A percentile compares a stretch with the other conserved stretches of the same genome.
phyloP scores from a whole-genome alignment of 257 asterid genomes.

The Cordia subcordata region DNA sequence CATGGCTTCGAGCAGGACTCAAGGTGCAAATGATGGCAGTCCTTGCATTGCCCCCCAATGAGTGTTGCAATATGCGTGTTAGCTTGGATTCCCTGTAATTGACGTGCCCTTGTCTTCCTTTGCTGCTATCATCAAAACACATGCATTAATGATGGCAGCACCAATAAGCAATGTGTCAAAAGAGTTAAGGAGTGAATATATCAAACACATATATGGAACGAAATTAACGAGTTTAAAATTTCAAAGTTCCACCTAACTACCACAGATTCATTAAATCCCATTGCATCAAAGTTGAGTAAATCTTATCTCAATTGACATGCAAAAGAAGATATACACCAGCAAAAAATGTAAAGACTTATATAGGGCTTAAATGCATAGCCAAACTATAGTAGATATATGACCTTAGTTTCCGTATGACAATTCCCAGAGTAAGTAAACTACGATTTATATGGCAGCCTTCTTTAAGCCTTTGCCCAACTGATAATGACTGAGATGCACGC shows the following conservation, averaged over 20 bases:
- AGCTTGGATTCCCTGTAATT: conserved; percentile 28
- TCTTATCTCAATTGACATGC: too few species aligned
- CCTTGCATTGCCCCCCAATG: conserved; percentile 25
- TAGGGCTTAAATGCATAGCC: background rate
- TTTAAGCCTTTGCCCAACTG: conserved; percentile 40
- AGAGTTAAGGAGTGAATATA: background rate
- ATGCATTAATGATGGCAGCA: background rate
- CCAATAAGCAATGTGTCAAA: background rate
- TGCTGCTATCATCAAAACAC: conserved; percentile 12
- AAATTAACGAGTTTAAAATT: background rate
- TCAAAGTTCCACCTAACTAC: background rate
- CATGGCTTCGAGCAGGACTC: conserved; percentile 23
- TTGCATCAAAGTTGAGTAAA: background rate
- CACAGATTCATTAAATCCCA: background rate
- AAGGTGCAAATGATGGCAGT: conserved; percentile 29
- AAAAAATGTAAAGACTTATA: background rate
- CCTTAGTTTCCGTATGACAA: conserved; percentile 61
- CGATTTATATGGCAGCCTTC: conserved; percentile 52
- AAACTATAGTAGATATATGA: background rate
- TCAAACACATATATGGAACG: background rate
- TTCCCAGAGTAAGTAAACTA: conserved; percentile 46
- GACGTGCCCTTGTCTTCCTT: conserved; percentile 21
- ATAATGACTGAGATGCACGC: conserved; percentile 37
- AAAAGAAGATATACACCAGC: background rate
- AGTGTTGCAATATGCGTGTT: conserved; percentile 23